Base-by-base conservation (phyloP, 306 rosid species). In the Sechiopsis laciniata region DNA sequence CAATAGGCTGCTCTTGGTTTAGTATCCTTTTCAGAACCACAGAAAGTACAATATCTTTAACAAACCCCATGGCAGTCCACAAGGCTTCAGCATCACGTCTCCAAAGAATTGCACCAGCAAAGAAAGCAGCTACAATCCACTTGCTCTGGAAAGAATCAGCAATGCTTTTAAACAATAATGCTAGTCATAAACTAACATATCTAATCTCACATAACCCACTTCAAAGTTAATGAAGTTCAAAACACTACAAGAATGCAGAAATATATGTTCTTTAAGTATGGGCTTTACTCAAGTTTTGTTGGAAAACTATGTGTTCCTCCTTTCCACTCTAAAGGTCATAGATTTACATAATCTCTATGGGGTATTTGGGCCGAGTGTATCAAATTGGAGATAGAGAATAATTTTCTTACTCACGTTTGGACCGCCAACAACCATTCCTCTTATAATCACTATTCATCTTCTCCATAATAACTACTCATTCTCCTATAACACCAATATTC, bases 1-100 rank as follows among this genome's bases (percentile, higher is more conserved):
- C 70, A 78, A n/a, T n/a, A n/a, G 97, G 98, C 35, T 96, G 86
- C 73, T 89, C 91, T 79, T 94, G 98, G 82, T 94, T 94, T 32
- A 94, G 72, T 69, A 90, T 71, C 64, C 35, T 74, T 79, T 94
- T 94, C 22, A 94, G 90, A 3, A 13, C 29, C 8, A 85, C 4
- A 74, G 96, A 87, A 58, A 90, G 82, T 8, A 79, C 0, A 4
- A 82, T 72, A 77, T 93, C 90, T 66, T 86, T 29, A 78, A 93
- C 17, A 57, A 94, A 83, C 50, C 98, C 98, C 58, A 82, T 81
- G 3, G 79, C 80, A 78, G 84, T 80, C 98, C 98, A 94, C 71
- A 90, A 24, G 71, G 91, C 86, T 78, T 86, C 95, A 11, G 73
- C 89, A 79, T 94, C 97, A 84, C 89, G 96, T 80, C 90, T 87